Conservation (phyloP, 192 early-diverging fungal species). For the Podila epicladia region DNA sequence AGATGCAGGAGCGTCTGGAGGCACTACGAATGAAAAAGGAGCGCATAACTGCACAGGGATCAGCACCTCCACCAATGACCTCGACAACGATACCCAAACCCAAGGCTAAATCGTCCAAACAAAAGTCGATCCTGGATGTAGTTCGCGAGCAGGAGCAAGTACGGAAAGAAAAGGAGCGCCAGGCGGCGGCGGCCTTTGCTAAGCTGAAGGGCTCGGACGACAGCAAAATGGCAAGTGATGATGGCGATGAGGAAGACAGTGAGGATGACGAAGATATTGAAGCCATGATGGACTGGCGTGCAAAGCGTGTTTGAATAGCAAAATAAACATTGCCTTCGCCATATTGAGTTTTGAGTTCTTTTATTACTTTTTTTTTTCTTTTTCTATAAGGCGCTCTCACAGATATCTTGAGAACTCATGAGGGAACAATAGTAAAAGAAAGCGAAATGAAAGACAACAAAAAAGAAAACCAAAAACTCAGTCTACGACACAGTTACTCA, state of each 20-base stretch:
- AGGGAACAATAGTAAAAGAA: slow-evolving; percentile 2
- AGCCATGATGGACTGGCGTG: slow-evolving; percentile 52
- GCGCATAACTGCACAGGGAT: slow-evolving; percentile 5
- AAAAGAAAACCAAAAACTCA: neutral
- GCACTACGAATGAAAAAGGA: slow-evolving; percentile 39
- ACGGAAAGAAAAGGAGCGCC: slow-evolving; percentile 42
- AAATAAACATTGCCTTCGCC: neutral
- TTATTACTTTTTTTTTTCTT: slow-evolving; percentile 1
- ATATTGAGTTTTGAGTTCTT: neutral
- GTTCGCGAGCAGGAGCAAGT: slow-evolving; percentile 41
- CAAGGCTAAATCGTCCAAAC: neutral
- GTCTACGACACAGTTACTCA: neutral
- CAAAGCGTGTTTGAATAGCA: slow-evolving; percentile 18
- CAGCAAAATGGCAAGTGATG: slow-evolving; percentile 23
- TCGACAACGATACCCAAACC: slow-evolving; percentile 1
- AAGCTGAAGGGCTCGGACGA: slow-evolving; percentile 6
- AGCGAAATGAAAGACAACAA: slow-evolving; percentile 5
- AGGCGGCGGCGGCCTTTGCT: slow-evolving; percentile 18
- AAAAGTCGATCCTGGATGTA: slow-evolving; percentile 45
- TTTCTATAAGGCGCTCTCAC: neutral
- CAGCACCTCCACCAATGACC: neutral
- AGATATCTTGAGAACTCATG: neutral
- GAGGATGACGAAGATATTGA: slow-evolving; percentile 40
- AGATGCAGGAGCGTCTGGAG: slow-evolving; percentile 41
- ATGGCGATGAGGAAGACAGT: slow-evolving; percentile 13